phyloP scores from a whole-genome alignment of 768 basidiomycete species.

The Multifurca ochricompacta region DNA sequence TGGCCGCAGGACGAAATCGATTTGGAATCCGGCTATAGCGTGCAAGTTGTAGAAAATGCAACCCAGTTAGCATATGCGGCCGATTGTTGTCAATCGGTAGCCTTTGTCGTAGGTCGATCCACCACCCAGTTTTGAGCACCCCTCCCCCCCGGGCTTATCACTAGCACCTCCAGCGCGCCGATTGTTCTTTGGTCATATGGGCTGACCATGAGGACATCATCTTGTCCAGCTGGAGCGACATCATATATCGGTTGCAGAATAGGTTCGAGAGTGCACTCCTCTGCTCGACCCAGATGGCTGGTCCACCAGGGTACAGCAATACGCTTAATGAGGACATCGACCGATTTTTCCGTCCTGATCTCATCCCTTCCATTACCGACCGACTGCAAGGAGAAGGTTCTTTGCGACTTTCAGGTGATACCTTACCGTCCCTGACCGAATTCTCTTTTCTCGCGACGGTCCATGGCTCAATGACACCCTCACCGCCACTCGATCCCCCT shows the following conservation, averaged over 20 bases:
- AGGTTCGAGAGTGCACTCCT: neutral
- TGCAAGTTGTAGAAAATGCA: neutral
- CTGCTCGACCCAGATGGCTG: neutral
- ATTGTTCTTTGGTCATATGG: slow-evolving; percentile 4
- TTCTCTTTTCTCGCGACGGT: neutral
- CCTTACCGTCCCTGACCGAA: neutral
- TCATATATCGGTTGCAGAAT: neutral
- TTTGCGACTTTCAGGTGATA: neutral
- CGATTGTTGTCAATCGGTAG: neutral
- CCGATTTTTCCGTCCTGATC: neutral
- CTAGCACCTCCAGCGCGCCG: neutral
- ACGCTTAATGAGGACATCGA: neutral
- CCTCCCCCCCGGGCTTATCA: slow-evolving; percentile 1
- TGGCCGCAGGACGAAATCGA: neutral
- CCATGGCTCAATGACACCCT: neutral
- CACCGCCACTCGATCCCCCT: neutral
- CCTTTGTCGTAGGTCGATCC: slow-evolving; percentile 7
- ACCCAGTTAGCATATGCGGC: neutral
- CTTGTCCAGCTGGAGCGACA: neutral
- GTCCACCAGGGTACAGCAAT: neutral
- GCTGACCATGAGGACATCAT: neutral
- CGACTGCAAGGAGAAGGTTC: neutral
- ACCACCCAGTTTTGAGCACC: neutral
- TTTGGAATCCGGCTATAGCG: neutral
- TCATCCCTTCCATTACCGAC: neutral